Conservation (phyloP, 139 green algal genomes). For the Astrephomene gubernaculifera region DNA sequence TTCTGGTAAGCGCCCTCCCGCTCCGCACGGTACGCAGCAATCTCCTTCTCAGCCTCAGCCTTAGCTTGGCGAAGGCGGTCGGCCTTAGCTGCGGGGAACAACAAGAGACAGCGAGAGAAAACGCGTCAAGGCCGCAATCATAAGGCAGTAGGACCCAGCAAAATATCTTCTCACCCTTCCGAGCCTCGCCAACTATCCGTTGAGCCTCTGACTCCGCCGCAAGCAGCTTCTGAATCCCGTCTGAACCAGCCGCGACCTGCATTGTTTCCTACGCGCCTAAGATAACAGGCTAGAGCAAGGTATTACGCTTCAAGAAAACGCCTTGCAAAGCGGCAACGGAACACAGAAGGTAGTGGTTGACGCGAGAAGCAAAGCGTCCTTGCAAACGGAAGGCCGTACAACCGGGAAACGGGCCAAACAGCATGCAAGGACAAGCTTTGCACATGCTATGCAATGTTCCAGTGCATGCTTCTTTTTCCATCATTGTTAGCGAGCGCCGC, state of each 20-base stretch:
- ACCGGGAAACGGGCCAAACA: too few relatives aligned
- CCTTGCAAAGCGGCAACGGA: too few relatives aligned
- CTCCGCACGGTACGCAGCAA: slow-evolving; percentile 79
- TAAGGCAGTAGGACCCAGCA: background rate
- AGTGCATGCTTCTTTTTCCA: too few relatives aligned
- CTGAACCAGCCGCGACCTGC: slow-evolving; percentile 77
- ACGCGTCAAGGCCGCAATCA: slow-evolving; percentile 14
- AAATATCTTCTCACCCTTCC: slow-evolving; percentile 65
- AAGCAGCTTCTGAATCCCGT: slow-evolving; percentile 94
- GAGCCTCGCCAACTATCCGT: slow-evolving; percentile 84
- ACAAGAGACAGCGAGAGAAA: background rate
- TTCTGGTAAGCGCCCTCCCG: slow-evolving; percentile 84
- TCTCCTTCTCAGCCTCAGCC: slow-evolving; percentile 86
- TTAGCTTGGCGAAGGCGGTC: slow-evolving; percentile 87
- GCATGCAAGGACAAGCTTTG: too few relatives aligned
- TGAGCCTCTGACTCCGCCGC: slow-evolving; percentile 91
- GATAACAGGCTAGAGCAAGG: too few relatives aligned
- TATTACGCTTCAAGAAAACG: too few relatives aligned
- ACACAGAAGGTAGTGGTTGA: too few relatives aligned
- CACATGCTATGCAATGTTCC: too few relatives aligned
- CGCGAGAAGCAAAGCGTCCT: too few relatives aligned
- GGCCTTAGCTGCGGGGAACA: slow-evolving; percentile 73
- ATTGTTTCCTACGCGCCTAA: too few relatives aligned
- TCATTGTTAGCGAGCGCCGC: too few relatives aligned
- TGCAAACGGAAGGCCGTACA: too few relatives aligned